A percentile compares a stretch with the other conserved stretches of the same genome.
phyloP scores from a whole-genome alignment of 2,329 filamentous ascomycete species.

The Fusarium torreyae region DNA sequence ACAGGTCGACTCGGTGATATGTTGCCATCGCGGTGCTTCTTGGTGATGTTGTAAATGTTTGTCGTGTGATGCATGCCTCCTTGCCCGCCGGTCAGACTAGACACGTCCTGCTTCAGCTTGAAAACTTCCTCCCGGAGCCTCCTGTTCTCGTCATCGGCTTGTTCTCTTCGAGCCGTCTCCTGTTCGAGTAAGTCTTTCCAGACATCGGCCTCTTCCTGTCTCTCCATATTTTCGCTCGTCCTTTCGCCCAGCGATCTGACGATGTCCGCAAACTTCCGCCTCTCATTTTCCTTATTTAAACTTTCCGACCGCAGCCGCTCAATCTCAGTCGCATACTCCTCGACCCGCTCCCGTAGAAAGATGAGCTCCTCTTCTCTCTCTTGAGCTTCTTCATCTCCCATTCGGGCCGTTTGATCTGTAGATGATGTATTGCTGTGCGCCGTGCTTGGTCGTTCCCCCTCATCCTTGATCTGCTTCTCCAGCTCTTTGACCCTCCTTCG shows the following conservation, averaged over 20 bases:
- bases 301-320: slow-evolving; percentile 86
- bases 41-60: slow-evolving; percentile 77
- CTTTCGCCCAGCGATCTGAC: slow-evolving; percentile 70
- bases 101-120: slow-evolving; percentile 75
- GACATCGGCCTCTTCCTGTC: slow-evolving; percentile 81
- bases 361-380: slow-evolving; percentile 89
- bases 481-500: slow-evolving; percentile 87
- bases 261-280: slow-evolving; percentile 86
- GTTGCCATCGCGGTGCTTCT: slow-evolving; percentile 65
- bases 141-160: slow-evolving; percentile 90
- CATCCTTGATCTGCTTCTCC: slow-evolving; percentile 82
- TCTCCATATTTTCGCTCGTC: slow-evolving; percentile 65
- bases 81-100: slow-evolving; percentile 56
- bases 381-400: slow-evolving; percentile 72
- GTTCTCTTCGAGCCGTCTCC: slow-evolving; percentile 89
- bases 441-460: slow-evolving; percentile 74
- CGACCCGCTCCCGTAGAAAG: slow-evolving; percentile 87
- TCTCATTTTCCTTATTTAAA: slow-evolving; percentile 85
- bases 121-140: slow-evolving; percentile 87
- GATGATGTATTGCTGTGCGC: slow-evolving; percentile 70
- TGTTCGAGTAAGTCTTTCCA: slow-evolving; percentile 96
- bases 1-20: slow-evolving; percentile 66
- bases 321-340: slow-evolving; percentile 86
- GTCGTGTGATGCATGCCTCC: slow-evolving; percentile 69
- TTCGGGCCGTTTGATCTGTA: slow-evolving; percentile 69